Percentiles rank a stretch among this genome's conserved stretches.
Conservation (phyloP, 306 rosid species). For the Vigna mungo region DNA sequence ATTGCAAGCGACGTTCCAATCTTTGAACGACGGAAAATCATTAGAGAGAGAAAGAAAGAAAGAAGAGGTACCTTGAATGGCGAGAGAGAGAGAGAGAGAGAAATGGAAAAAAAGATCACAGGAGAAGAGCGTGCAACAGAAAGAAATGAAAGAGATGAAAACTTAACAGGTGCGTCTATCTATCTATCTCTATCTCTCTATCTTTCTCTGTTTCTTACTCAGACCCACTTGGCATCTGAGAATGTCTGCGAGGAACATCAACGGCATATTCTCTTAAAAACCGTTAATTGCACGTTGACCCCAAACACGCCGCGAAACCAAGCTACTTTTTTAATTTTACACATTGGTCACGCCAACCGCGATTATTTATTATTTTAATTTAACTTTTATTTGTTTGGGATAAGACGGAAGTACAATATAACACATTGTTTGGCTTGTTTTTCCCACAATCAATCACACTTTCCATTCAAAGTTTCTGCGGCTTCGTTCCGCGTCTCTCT, state of each 20-base stretch:
- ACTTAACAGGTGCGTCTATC: slow-evolving; percentile 11
- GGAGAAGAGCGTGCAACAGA: slow-evolving; percentile 39
- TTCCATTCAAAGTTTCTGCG: slow-evolving; percentile 1
- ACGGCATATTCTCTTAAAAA: slow-evolving; percentile 53
- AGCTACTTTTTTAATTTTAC: background rate
- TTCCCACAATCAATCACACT: background rate
- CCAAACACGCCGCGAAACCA: slow-evolving; percentile 12
- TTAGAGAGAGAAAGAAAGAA: background rate
- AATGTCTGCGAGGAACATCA: slow-evolving; percentile 59
- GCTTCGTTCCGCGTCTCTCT: slow-evolving; percentile 12
- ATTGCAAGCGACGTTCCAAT: slow-evolving; percentile 28
- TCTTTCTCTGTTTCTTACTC: background rate
- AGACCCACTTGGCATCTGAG: slow-evolving; percentile 54
- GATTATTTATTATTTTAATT: too few species aligned
- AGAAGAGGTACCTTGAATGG: background rate
- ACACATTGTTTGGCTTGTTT: background rate
- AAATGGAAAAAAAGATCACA: slow-evolving; percentile 30
- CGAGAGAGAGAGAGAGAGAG: background rate
- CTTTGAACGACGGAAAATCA: background rate
- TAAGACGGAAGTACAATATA: background rate
- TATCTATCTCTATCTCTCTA: background rate
- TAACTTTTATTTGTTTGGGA: background rate
- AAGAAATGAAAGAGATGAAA: background rate
- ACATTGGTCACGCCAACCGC: background rate
- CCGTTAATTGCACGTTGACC: slow-evolving; percentile 12